These are phyloP conservation scores for Lipomyces chichibuensis DNA, from an alignment of 805 yeast species.

Conservation along the genomic window DNA sequence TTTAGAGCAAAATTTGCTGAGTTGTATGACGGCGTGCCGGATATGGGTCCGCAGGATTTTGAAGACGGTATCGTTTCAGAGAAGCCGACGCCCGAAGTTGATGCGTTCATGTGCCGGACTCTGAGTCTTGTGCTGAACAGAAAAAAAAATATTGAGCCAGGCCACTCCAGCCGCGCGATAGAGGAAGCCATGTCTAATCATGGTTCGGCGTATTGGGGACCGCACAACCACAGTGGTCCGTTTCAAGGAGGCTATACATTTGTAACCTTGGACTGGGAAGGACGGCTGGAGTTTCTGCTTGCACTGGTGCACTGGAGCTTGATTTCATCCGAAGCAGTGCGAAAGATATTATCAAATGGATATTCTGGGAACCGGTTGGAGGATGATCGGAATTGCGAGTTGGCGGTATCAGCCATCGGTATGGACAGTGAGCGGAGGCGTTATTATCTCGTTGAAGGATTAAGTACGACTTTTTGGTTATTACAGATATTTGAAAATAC, in stretches of 20 bases:
- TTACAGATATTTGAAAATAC: neutral
- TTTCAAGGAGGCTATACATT: constrained; percentile 38
- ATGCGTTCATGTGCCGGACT: constrained; percentile 43
- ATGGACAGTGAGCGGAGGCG: constrained; percentile 35
- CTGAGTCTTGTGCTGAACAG: constrained; percentile 47
- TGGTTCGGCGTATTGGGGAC: constrained; percentile 39
- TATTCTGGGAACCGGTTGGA: constrained; percentile 20
- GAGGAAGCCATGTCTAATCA: constrained; percentile 45
- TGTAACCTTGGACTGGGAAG: constrained; percentile 42
- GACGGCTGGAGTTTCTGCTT: constrained; percentile 42
- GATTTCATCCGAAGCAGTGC: constrained; percentile 40
- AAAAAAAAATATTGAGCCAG: constrained; percentile 48
- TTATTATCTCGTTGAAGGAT: constrained; percentile 39
- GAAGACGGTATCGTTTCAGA: constrained; percentile 44
- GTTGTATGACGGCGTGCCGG: constrained; percentile 43
- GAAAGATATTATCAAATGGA: constrained; percentile 18
- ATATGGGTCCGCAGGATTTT: constrained; percentile 49
- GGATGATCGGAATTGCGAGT: constrained; percentile 21
- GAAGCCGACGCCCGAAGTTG: constrained; percentile 39
- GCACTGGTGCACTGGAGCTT: constrained; percentile 45
- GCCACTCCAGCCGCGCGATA: constrained; percentile 45
- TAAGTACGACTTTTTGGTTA: constrained; percentile 10
- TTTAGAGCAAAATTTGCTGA: constrained; percentile 39
- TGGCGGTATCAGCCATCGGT: constrained; percentile 37
- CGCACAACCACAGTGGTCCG: constrained; percentile 25